Evolutionary conservation across 2,329 filamentous ascomycete species (phyloP).

Genomic region (Zarea fungicola): DNA sequence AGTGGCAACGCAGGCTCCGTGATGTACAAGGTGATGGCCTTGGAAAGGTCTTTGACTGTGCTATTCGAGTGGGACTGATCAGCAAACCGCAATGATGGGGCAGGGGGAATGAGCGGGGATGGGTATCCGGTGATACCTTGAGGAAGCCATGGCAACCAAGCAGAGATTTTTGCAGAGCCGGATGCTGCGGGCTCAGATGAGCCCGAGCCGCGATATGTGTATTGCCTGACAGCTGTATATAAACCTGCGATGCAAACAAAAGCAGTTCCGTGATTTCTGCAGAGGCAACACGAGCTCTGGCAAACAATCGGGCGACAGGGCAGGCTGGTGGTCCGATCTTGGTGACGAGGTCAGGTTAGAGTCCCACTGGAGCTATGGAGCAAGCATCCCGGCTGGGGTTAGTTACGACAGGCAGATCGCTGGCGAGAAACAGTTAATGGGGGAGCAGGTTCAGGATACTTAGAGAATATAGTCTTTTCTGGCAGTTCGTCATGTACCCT

Average conservation of each 20-base stretch:
- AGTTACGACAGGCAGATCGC: constrained; percentile 8
- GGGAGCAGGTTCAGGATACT: no score
- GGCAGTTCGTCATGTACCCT: not conserved
- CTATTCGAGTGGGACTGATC: constrained; percentile 17
- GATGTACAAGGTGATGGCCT: constrained; percentile 49
- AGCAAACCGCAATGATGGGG: constrained; percentile 15
- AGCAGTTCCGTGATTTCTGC: constrained; percentile 6
- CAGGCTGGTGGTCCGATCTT: constrained; percentile 12
- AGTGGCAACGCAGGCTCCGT: constrained; percentile 53
- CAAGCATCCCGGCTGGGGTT: constrained; percentile 6
- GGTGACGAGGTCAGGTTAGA: constrained; percentile 13
- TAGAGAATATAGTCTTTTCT: no score
- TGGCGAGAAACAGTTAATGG: constrained; percentile 1
- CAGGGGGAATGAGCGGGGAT: not conserved
- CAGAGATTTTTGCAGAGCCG: constrained; percentile 10
- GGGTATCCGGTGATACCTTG: constrained; percentile 5
- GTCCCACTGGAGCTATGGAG: constrained; percentile 10
- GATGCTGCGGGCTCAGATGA: constrained; percentile 14
- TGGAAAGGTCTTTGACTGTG: constrained; percentile 56
- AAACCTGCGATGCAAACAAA: not conserved
- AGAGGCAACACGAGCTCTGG: constrained; percentile 2
- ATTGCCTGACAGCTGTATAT: not conserved
- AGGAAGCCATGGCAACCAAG: constrained; percentile 11
- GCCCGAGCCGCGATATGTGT: constrained; percentile 5
- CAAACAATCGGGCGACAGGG: constrained; percentile 5